Evolutionary conservation across 2,329 filamentous ascomycete genomes (phyloP).

Genomic region (Ambrosiella xylebori): DNA sequence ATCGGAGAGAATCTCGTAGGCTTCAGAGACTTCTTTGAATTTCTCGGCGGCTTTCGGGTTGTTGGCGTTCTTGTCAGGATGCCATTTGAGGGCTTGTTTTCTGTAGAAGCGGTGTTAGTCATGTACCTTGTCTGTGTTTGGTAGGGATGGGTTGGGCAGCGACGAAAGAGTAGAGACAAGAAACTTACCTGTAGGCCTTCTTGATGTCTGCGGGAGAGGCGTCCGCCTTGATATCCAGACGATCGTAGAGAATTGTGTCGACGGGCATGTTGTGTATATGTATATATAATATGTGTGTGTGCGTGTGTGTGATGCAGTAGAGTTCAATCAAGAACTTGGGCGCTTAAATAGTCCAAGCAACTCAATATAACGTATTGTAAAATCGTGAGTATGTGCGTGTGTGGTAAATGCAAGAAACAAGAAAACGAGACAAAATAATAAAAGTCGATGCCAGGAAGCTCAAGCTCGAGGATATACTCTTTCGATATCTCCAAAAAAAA

Average conservation of each 20-base stretch:
- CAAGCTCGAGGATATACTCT: no score
- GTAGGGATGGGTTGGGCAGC: not conserved
- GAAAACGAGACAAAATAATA: not conserved
- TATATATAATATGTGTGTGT: no score
- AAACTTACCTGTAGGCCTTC: conserved; percentile 69
- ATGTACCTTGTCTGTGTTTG: conserved; percentile 14
- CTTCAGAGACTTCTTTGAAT: conserved; percentile 96
- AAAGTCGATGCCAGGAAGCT: not conserved
- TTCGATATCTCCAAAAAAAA: no score
- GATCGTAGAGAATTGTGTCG: conserved; percentile 90
- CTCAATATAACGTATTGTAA: not conserved
- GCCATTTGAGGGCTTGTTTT: conserved; percentile 78
- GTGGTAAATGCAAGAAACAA: no score
- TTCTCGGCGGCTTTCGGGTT: conserved; percentile 72
- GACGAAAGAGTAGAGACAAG: conserved; percentile 1
- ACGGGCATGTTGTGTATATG: conserved; percentile 69
- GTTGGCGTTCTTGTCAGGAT: conserved; percentile 97
- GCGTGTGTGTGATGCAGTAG: no score
- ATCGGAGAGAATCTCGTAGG: conserved; percentile 94
- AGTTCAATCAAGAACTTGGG: no score
- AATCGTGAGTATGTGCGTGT: not conserved
- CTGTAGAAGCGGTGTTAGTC: conserved; percentile 30
- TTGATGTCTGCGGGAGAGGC: conserved; percentile 90
- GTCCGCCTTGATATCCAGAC: conserved; percentile 58
- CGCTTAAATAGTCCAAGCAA: no score